Evolutionary conservation across 1,139 yeast genomes (phyloP).

Genomic region (Taphrina pruni): DNA sequence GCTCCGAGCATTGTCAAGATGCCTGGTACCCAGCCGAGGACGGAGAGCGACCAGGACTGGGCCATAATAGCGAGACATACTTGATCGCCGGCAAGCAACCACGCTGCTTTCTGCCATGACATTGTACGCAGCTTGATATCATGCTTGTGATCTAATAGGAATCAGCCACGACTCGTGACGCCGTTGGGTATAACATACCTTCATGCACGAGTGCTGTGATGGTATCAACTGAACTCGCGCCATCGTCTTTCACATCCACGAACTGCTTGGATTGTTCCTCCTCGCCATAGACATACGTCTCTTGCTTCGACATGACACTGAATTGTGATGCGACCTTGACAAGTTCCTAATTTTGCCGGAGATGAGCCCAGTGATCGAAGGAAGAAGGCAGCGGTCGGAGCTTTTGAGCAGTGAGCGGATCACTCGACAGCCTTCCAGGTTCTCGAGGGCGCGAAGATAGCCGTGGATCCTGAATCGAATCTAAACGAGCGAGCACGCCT

Average conservation of each 20-base stretch:
- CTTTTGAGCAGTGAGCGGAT: too few species aligned
- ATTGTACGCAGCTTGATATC: slow-evolving; percentile 23
- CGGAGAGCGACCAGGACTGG: slow-evolving; percentile 65
- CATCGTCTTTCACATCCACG: not conserved
- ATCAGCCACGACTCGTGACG: not conserved
- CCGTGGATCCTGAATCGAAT: not conserved
- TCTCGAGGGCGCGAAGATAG: too few species aligned
- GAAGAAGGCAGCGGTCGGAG: too few species aligned
- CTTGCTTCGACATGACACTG: slow-evolving; percentile 4
- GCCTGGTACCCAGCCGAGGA: slow-evolving; percentile 65
- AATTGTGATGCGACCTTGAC: too few species aligned
- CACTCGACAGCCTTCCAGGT: too few species aligned
- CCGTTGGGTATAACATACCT: not conserved
- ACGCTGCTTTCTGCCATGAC: slow-evolving; percentile 65
- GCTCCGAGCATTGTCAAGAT: slow-evolving; percentile 62
- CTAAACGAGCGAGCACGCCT: slow-evolving; percentile 7
- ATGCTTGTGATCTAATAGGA: slow-evolving; percentile 14
- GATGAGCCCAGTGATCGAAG: too few species aligned
- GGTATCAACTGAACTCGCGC: slow-evolving; percentile 3
- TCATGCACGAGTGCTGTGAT: slow-evolving; percentile 18
- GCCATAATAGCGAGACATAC: slow-evolving; percentile 68
- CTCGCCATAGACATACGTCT: not conserved
- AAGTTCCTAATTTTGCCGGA: too few species aligned
- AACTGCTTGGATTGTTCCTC: not conserved
- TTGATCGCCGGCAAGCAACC: slow-evolving; percentile 64